Evolutionary conservation across 495 filamentous ascomycete species (phyloP), one percentile per base, ranked within the genome.

Genomic region (Penicillium nucicola): DNA sequence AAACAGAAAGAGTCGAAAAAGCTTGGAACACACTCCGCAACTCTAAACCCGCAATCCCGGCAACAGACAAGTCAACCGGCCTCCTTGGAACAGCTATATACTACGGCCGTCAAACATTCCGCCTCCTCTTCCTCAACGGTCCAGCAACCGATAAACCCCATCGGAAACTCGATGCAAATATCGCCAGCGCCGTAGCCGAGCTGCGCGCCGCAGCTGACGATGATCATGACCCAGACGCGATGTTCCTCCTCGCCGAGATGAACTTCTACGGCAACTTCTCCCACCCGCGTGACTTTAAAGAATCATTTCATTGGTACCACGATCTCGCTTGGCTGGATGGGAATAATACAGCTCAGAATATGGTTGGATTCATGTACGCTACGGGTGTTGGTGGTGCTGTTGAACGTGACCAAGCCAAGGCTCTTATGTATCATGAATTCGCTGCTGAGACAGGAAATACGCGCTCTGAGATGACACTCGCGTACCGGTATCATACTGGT

Each of bases 231-330:
- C 75, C 89, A 2, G 93, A 97, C 67, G 95, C 95, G 19, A 84
- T 97, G 40, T 96, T 86, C 64, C 74, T 95, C 14, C 75, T 99
- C 14, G 95, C 89, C 28, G 89, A 97, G 68, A 87, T 97, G 84
- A 96, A 91, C 66, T 96, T 97, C 68, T 90, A 93, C 64, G 95
- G 93, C 66, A 96, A 97, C 67, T 97, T 82, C 69, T 84, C 90
- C 5, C 80, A 97, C 65, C 92, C 93, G 3, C 79, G 84, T 46
- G 84, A 96, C 64, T 92, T 96, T 67, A 76, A 75, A 41, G 79
- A 84, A 43, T 90, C 95, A 1, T 96, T 97, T 64, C 69, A 79
- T 42, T 80, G 87, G 69, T 99, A 97, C 60, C 77, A 87, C 48
- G 75, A 84, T 43, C 78, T 97, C 6, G 90, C 95, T 1, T 78